phyloP scores from a whole-genome alignment of 2,329 filamentous ascomycete genomes.

The Fusarium napiforme region DNA sequence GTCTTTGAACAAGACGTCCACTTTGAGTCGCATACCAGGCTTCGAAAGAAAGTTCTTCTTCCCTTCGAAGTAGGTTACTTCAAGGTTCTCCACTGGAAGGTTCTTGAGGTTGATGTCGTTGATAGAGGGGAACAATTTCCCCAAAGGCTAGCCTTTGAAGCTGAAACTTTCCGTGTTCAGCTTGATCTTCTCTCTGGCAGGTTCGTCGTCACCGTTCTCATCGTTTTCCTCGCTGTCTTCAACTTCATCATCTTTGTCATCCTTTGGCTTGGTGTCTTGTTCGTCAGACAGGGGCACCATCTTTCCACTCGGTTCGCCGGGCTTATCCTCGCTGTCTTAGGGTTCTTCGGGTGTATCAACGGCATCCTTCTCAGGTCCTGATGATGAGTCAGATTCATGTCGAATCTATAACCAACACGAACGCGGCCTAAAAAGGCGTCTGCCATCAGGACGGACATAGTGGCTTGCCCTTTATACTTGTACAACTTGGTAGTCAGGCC shows the following conservation, averaged over 20 bases:
- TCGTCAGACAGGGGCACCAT: background rate
- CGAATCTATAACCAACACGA: rapidly evolving
- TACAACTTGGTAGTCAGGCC: background rate
- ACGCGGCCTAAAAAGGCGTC: rapidly evolving
- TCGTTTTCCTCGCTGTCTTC: rapidly evolving
- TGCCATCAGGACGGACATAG: rapidly evolving
- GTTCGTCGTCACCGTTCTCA: rapidly evolving
- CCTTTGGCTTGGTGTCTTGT: too few species aligned
- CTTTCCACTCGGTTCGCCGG: background rate
- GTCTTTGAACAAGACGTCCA: background rate
- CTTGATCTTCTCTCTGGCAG: background rate
- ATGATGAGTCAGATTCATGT: background rate
- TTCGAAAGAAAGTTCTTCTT: background rate
- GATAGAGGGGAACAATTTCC: background rate
- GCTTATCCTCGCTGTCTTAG: background rate
- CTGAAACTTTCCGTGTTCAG: background rate
- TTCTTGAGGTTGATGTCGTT: rapidly evolving
- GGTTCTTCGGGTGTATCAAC: background rate
- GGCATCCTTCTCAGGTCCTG: background rate
- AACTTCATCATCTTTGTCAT: rapidly evolving
- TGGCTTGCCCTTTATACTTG: background rate
- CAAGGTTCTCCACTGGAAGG: rapidly evolving
- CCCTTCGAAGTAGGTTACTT: background rate
- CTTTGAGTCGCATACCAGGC: background rate
- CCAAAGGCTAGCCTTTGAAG: background rate